Base-by-base conservation (phyloP, 2,329 filamentous ascomycete species). In the Tolypocladium sp. region DNA sequence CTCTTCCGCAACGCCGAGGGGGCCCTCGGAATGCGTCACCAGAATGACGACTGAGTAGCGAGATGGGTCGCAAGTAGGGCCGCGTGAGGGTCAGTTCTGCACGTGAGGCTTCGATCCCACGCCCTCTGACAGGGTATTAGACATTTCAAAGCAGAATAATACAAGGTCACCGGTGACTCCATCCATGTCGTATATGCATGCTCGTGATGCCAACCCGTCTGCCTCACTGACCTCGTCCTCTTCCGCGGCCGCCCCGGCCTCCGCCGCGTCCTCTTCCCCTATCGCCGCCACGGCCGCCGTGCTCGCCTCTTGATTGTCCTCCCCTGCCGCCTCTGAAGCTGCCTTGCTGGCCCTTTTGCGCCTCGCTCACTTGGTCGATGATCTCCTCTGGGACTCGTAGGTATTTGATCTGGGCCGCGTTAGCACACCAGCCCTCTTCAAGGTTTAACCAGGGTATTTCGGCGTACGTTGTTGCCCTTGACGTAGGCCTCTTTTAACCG, bases 351-450 rank as follows among this genome's bases (percentile, higher is more conserved):
- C 82, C 82, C 70, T 90, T 88, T 74, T 97, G 93, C 71, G 94
- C 90, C 66, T 97, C 93, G 80, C 92, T 96, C 30, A 94, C 92
- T 44, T 91, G 76, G 64, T 97, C 93, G 76, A 99, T 90, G 63
- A 99, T 95, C 74, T 97, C 93, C 76, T 99, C 93, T 57, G 93
- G 92, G 3, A 99, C 91, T 68, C 93, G 87, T 38, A 99, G 84
- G 77, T 96, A 99, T 81, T 99, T 99, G 79, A 99, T 99, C 94
- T 97, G 37, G 4, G 56, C 33, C n/a, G 46, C 33, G 46, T 63
- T 51, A 65, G 65, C 30, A 41, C 30, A 41, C 20, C 37, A 37
- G 15, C n/a, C 38, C n/a, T 20, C 25, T 42, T 41, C 9, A 37
- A 35, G 8, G 2, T n/a, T 35, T 52, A 10, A 17, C 4, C 38